Evolutionary conservation across 768 basidiomycete genomes (phyloP).

Genomic region (Coprinellus micaceus): DNA sequence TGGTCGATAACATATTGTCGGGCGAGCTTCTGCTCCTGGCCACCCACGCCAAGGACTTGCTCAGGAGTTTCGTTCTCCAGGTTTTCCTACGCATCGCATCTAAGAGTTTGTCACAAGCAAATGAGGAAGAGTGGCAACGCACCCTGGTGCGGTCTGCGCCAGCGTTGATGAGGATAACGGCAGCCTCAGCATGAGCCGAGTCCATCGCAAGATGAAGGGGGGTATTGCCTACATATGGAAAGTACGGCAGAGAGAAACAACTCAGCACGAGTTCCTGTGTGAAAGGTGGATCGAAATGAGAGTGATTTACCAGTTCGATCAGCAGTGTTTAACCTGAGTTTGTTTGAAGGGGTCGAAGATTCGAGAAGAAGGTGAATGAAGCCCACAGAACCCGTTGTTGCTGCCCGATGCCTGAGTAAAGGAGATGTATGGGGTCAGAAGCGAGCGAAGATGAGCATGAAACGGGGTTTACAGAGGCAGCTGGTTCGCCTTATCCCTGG

Average conservation of each 20-base stretch:
- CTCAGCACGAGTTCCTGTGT: slow-evolving; percentile 11
- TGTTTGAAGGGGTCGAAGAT: slow-evolving; percentile 69
- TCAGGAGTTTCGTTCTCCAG: slow-evolving; percentile 85
- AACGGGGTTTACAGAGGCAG: slow-evolving; percentile 62
- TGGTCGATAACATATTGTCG: slow-evolving; percentile 69
- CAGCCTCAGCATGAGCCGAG: slow-evolving; percentile 88
- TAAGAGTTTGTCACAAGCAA: slow-evolving; percentile 4
- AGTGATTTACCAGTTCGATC: slow-evolving; percentile 66
- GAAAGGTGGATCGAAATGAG: slow-evolving; percentile 18
- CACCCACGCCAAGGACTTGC: slow-evolving; percentile 86
- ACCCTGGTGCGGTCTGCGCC: slow-evolving; percentile 91
- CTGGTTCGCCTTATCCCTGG: slow-evolving; percentile 91
- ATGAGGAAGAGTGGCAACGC: slow-evolving; percentile 29
- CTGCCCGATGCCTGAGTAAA: slow-evolving; percentile 79
- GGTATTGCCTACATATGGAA: slow-evolving; percentile 69
- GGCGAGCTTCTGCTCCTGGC: slow-evolving; percentile 78
- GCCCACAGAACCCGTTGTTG: slow-evolving; percentile 89
- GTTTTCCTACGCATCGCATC: slow-evolving; percentile 60
- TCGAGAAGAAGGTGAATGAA: slow-evolving; percentile 85
- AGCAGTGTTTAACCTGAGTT: slow-evolving; percentile 81
- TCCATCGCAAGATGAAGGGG: slow-evolving; percentile 97
- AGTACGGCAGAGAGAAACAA: slow-evolving; percentile 12
- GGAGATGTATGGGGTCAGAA: slow-evolving; percentile 16
- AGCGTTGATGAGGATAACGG: slow-evolving; percentile 88
- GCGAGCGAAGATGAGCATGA: slow-evolving; percentile 15